These are phyloP conservation scores for Yamadazyma friedrichii DNA, from an alignment of 1,139 yeast species.

Conservation along the genomic window DNA sequence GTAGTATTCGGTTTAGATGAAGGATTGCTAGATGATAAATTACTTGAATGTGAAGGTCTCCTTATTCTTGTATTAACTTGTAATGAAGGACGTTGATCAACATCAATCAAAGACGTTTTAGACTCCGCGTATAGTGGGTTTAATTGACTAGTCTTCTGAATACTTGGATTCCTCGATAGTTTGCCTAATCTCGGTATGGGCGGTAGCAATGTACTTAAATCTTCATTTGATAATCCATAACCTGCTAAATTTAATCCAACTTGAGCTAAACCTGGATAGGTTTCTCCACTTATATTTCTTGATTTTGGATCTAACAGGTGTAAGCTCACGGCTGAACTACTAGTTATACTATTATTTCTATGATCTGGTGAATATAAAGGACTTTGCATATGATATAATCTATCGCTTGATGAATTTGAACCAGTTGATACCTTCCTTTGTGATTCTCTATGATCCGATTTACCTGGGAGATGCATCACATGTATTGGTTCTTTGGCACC, in stretches of 20 bases:
- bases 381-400: slow-evolving; percentile 5
- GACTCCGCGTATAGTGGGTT: slow-evolving; percentile 14
- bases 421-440: slow-evolving; percentile 19
- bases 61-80: slow-evolving; percentile 2
- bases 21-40: background rate
- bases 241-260: slow-evolving; percentile 16
- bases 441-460: slow-evolving; percentile 6
- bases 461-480: slow-evolving; percentile 29
- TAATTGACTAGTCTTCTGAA: slow-evolving; percentile 2
- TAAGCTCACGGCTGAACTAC: slow-evolving; percentile 21
- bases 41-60: background rate
- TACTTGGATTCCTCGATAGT: slow-evolving; percentile 7
- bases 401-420: slow-evolving; percentile 15
- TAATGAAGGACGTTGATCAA: slow-evolving; percentile 1
- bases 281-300: slow-evolving; percentile 11
- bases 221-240: slow-evolving; percentile 27
- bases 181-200: slow-evolving; percentile 6
- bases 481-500: slow-evolving; percentile 29
- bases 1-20: background rate
- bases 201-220: slow-evolving; percentile 23
- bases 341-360: slow-evolving; percentile 15
- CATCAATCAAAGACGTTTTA: slow-evolving; percentile 14
- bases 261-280: slow-evolving; percentile 10
- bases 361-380: slow-evolving; percentile 4
- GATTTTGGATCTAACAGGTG: slow-evolving; percentile 28